Conservation (phyloP, 129 eudicot species). For the Helichrysum umbraculigerum region DNA sequence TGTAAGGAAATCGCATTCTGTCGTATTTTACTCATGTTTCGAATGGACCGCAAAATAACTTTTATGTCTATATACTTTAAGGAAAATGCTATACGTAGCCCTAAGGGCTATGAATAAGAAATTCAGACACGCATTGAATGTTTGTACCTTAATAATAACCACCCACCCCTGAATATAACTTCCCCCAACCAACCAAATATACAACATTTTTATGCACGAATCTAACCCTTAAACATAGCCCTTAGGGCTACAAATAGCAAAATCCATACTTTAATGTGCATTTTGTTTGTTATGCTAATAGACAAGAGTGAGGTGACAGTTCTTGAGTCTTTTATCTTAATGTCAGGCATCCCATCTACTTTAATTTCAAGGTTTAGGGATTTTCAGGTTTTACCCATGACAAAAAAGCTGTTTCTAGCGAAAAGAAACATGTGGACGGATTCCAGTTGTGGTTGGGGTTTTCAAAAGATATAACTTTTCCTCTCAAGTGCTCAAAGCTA, state of each 20-base stretch:
- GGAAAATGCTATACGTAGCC: too few species aligned
- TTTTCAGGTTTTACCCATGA: conserved; percentile 8
- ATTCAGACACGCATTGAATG: too few species aligned
- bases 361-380: neutral
- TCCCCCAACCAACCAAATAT: too few species aligned
- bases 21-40: neutral
- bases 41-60: conserved; percentile 10
- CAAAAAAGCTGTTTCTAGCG: neutral
- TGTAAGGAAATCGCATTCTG: neutral
- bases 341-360: neutral
- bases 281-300: conserved; percentile 13
- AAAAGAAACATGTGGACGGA: neutral
- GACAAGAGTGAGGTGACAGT: conserved; percentile 6
- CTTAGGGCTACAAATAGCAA: too few species aligned
- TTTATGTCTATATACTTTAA: neutral
- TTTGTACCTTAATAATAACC: too few species aligned
- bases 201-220: too few species aligned
- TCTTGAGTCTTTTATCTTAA: conserved; percentile 8
- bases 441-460: neutral
- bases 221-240: too few species aligned
- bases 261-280: neutral
- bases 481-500: neutral
- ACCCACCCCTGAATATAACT: too few species aligned
- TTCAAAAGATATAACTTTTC: neutral
- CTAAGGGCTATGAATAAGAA: too few species aligned